Base-by-base conservation (phyloP, 495 filamentous ascomycete genomes). In the Usnea hakonensis region DNA sequence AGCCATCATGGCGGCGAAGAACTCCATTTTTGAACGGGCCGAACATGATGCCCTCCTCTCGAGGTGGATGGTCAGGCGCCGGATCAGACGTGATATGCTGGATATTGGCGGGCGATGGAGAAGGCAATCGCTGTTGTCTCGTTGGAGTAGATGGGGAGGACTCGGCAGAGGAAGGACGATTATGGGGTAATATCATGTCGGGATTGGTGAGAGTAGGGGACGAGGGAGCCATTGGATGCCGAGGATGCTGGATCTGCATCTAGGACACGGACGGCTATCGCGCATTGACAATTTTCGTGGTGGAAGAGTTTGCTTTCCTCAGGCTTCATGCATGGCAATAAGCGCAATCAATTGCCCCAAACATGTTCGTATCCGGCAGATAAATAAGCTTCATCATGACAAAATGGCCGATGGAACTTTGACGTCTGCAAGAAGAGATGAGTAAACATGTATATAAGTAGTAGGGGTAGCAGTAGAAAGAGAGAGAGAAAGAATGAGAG, bases 151-250 rank as follows among this genome's bases (percentile, higher is more conserved):
- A 60, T 38, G 62, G 54, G 30, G 63, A 57, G 55, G 67, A 62
- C 26, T 38, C 41, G 28, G 65, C 35, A 50, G 46, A 41, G 76
- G 55, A 76, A 77, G 53, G 80, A 44, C 57, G 80, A 70, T 85
- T 81, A 73, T 81, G 78, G 41, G 91, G 91, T 43, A 96, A 78
- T 64, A 96, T 95, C 90, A 96, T 91, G 72, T 94, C 90, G 40
- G 90, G 90, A 73, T 95, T 91, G n/a, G 90, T 91, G 62, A 96
- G 76, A 10, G 91, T 94, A 50, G 91, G 91, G 55, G 90, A 95
- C 33, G 85, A 81, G 57, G 79, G 74, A 58, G 55, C 60, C 36
- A 64, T 55, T 43, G 65, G 36, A 19, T 54, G 17, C 16, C 44
- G 63, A 11, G 61, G 11, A 35, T 32, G 40, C 14, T 57, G 38